Evolutionary conservation across 192 early-diverging fungal species (phyloP).

Genomic region (Rhizophagus clarus): DNA sequence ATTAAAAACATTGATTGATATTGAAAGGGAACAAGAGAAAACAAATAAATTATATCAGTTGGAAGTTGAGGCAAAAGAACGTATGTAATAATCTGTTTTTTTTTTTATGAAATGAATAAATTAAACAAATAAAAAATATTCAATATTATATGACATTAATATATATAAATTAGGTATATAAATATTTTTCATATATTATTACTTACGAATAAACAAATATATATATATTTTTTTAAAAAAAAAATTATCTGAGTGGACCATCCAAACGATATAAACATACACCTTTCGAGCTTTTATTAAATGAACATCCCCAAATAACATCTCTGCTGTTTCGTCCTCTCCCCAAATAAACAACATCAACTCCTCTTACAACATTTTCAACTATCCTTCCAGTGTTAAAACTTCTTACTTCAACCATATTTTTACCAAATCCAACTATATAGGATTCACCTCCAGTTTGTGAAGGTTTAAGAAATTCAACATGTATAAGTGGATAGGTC

Average conservation of each 20-base stretch:
- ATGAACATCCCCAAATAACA: slow-evolving; percentile 19
- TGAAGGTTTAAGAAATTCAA: slow-evolving; percentile 13
- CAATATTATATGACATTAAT: neutral
- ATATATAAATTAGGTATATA: neutral
- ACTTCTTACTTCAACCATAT: slow-evolving; percentile 30
- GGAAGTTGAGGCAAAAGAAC: too few species aligned
- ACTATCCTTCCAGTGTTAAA: slow-evolving; percentile 21
- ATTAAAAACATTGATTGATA: slow-evolving; percentile 37
- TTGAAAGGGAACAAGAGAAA: neutral
- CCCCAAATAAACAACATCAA: slow-evolving; percentile 21
- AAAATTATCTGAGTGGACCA: slow-evolving; percentile 5
- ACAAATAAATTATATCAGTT: neutral
- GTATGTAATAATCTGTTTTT: neutral
- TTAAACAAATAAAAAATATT: neutral
- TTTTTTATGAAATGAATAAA: neutral
- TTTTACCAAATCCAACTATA: slow-evolving; percentile 27
- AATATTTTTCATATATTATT: neutral
- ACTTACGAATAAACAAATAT: neutral
- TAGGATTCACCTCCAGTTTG: neutral
- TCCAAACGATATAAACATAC: slow-evolving; percentile 22
- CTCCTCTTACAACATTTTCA: slow-evolving; percentile 27
- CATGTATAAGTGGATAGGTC: neutral
- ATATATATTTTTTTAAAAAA: neutral
- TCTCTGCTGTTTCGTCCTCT: neutral
- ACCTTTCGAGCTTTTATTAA: slow-evolving; percentile 6